Evolutionary conservation across 352 stramenopile species (phyloP).

Genomic region (Globisporangium splendens): DNA sequence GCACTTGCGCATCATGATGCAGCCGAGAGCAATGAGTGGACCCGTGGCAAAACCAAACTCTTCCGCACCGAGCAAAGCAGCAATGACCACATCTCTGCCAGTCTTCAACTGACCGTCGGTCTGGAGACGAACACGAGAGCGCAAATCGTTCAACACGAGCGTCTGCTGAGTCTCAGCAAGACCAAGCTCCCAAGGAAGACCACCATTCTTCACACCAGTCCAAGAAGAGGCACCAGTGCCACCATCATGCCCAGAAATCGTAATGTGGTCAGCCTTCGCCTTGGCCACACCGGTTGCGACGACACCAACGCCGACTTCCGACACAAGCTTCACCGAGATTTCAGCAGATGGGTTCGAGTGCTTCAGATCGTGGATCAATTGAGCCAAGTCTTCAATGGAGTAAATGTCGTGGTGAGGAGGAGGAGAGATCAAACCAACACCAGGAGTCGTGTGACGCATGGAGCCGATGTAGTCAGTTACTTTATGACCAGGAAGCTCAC

Average conservation of each 20-base stretch:
- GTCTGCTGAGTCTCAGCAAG: constrained; percentile 96
- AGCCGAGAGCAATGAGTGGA: constrained; percentile 94
- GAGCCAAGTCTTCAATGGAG: constrained; percentile 96
- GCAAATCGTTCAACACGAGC: constrained; percentile 94
- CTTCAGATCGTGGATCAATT: constrained; percentile 98
- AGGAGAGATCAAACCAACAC: constrained; percentile 95
- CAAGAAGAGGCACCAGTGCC: constrained; percentile 94
- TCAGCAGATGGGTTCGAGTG: constrained; percentile 92
- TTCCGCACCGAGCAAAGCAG: constrained; percentile 93
- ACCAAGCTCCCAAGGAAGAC: constrained; percentile 95
- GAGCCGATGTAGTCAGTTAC: constrained; percentile 95
- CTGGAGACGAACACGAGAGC: constrained; percentile 91
- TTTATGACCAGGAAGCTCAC: constrained; percentile 96
- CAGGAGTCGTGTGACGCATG: constrained; percentile 94
- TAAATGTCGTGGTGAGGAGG: constrained; percentile 98
- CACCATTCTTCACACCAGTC: constrained; percentile 93
- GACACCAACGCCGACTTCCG: constrained; percentile 94
- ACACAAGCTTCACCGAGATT: constrained; percentile 96
- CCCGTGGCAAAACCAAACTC: constrained; percentile 96
- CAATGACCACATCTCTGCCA: constrained; percentile 92
- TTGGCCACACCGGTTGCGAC: constrained; percentile 91
- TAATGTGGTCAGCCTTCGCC: constrained; percentile 94
- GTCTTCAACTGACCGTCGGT: constrained; percentile 96
- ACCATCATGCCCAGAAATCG: constrained; percentile 93
- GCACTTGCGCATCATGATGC: constrained; percentile 98